Conservation (phyloP, 352 stramenopile species). For the Phytophthora pini region DNA sequence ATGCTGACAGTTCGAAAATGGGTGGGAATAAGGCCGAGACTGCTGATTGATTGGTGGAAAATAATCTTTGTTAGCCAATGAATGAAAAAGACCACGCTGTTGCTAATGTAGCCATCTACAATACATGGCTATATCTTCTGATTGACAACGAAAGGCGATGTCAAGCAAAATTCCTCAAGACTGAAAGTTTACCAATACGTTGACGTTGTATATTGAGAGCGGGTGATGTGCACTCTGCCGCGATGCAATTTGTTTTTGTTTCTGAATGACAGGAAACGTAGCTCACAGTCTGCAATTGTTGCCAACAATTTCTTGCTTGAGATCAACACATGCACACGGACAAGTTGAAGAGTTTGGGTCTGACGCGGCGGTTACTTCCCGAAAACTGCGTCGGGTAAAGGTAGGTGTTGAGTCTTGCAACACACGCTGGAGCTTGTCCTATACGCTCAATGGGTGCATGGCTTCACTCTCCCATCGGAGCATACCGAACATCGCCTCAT, state of each 20-base stretch:
- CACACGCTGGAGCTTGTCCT: conserved; percentile 17
- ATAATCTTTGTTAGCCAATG: conserved; percentile 7
- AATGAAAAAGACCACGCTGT: background rate
- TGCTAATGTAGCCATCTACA: conserved; percentile 13
- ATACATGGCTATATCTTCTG: conserved; percentile 18
- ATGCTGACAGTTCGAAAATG: conserved; percentile 20
- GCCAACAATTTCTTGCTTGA: conserved; percentile 8
- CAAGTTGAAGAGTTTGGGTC: conserved; percentile 12
- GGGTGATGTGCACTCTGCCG: background rate
- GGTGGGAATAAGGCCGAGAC: conserved; percentile 3
- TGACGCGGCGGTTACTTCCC: conserved; percentile 1
- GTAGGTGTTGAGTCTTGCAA: background rate
- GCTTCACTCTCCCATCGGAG: conserved; percentile 87
- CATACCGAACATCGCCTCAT: conserved; percentile 89
- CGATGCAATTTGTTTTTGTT: conserved; percentile 13
- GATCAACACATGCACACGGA: conserved; percentile 20
- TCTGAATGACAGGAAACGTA: conserved; percentile 12
- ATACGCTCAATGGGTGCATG: conserved; percentile 82
- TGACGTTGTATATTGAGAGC: conserved; percentile 21
- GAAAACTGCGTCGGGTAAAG: background rate
- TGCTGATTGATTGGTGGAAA: conserved; percentile 34
- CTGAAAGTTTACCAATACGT: conserved; percentile 1
- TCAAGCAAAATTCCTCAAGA: background rate
- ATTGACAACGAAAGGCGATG: too few relatives aligned
- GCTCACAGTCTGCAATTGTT: conserved; percentile 1